Evolutionary conservation across 1,139 yeast genomes (phyloP).

Genomic region (Geotrichum aggregatum): DNA sequence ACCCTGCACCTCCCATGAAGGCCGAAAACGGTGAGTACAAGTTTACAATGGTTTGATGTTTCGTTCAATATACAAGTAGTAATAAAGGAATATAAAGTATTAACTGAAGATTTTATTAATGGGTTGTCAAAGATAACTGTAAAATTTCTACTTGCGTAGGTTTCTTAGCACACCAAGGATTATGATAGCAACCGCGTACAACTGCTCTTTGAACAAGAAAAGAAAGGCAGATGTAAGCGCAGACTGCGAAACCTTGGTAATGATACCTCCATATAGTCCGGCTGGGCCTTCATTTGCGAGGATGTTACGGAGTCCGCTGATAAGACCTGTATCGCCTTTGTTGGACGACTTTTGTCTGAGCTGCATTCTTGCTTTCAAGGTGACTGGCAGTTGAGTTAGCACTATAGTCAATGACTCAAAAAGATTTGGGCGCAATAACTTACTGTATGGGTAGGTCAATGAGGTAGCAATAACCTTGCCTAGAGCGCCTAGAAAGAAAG

Average conservation of each 20-base stretch:
- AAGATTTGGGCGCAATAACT: not conserved
- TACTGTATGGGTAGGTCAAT: constrained; percentile 73
- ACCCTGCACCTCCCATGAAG: not conserved
- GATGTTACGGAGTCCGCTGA: constrained; percentile 45
- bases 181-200: constrained; percentile 40
- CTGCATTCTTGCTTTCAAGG: constrained; percentile 86
- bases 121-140: too few species aligned
- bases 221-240: constrained; percentile 85
- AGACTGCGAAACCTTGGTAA: constrained; percentile 75
- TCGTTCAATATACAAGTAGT: not conserved
- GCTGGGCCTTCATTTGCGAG: constrained; percentile 63
- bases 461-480: constrained; percentile 86
- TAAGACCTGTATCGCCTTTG: constrained; percentile 29
- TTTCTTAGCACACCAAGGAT: constrained; percentile 31
- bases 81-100: too few species aligned
- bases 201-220: constrained; percentile 86
- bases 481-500: constrained; percentile 81
- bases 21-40: not conserved
- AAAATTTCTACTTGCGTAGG: constrained; percentile 18
- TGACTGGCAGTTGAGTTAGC: constrained; percentile 41
- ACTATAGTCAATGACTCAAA: not conserved
- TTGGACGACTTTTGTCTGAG: constrained; percentile 46
- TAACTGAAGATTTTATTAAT: too few species aligned
- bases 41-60: not conserved
- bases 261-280: constrained; percentile 77